These are phyloP conservation scores for Saccharum officinarum DNA, from an alignment of 176 grass and related monocot genomes.

Conservation along the genomic window DNA sequence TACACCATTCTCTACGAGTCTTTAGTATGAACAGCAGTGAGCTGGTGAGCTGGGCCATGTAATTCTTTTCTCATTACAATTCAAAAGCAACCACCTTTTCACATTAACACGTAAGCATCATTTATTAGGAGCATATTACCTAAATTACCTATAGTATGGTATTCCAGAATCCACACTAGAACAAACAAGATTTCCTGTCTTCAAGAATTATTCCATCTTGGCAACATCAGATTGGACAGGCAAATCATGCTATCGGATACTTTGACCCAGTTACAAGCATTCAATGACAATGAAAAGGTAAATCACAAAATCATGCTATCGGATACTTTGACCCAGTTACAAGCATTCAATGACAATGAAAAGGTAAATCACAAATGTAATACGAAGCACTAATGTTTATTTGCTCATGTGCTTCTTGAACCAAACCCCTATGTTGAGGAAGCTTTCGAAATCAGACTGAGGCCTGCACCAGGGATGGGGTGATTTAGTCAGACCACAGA, in stretches of 20 bases:
- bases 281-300: constrained; percentile 9
- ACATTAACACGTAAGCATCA: not conserved
- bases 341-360: constrained; percentile 19
- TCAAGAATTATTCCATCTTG: constrained; percentile 16
- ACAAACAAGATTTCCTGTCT: not conserved
- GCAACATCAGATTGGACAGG: not conserved
- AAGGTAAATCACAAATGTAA: not conserved
- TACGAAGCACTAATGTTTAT: constrained; percentile 34
- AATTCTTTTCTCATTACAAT: not conserved
- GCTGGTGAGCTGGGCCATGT: not conserved
- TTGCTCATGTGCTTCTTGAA: constrained; percentile 86
- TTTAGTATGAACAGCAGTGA: not conserved
- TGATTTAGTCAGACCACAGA: constrained; percentile 26
- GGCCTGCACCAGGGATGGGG: constrained; percentile 52
- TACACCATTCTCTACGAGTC: not conserved
- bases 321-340: constrained; percentile 29
- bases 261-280: constrained; percentile 34
- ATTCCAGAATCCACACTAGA: not conserved
- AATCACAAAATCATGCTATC: constrained; percentile 7
- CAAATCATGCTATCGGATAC: not conserved
- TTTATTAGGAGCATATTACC: not conserved
- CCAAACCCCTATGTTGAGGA: constrained; percentile 97
- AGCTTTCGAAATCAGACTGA: constrained; percentile 89
- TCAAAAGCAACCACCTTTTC: not conserved
- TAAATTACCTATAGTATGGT: not conserved